These are phyloP conservation scores for Nemania diffusa DNA, from an alignment of 2,329 filamentous ascomycete genomes.

Conservation along the genomic window DNA sequence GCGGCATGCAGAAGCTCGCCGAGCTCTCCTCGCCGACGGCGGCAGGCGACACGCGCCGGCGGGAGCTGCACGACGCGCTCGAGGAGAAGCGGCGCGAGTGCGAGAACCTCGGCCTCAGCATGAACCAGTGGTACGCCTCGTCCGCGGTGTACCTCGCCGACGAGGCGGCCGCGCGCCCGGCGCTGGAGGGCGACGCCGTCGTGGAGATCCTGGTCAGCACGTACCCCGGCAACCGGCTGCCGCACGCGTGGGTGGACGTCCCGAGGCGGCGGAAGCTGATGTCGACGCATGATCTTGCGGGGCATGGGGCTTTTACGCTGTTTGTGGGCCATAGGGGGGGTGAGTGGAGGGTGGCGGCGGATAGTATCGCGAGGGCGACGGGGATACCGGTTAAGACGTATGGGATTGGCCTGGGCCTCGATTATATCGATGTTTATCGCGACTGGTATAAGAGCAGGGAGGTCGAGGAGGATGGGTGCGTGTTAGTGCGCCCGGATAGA, in stretches of 20 bases:
- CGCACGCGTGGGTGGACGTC: constrained; percentile 71
- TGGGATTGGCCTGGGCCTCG: constrained; percentile 66
- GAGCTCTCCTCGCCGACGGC: constrained; percentile 51
- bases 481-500: constrained; percentile 68
- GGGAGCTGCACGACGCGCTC: constrained; percentile 53
- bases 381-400: constrained; percentile 60
- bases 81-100: constrained; percentile 63
- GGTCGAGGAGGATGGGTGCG: constrained; percentile 66
- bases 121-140: constrained; percentile 64
- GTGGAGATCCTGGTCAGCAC: constrained; percentile 54
- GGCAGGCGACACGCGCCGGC: constrained; percentile 51
- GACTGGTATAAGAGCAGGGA: constrained; percentile 66
- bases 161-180: constrained; percentile 48
- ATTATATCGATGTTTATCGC: constrained; percentile 71
- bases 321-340: constrained; percentile 67
- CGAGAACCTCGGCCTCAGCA: constrained; percentile 51
- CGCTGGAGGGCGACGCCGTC: constrained; percentile 34
- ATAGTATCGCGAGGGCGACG: constrained; percentile 50
- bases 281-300: constrained; percentile 70
- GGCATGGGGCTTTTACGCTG: constrained; percentile 62
- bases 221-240: constrained; percentile 68
- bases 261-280: constrained; percentile 55
- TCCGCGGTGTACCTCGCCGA: constrained; percentile 51
- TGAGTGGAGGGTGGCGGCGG: constrained; percentile 63
- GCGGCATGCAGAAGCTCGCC: constrained; percentile 50